phyloP scores from a whole-genome alignment of 257 asterid species.

The Galeopsis tetrahit region DNA sequence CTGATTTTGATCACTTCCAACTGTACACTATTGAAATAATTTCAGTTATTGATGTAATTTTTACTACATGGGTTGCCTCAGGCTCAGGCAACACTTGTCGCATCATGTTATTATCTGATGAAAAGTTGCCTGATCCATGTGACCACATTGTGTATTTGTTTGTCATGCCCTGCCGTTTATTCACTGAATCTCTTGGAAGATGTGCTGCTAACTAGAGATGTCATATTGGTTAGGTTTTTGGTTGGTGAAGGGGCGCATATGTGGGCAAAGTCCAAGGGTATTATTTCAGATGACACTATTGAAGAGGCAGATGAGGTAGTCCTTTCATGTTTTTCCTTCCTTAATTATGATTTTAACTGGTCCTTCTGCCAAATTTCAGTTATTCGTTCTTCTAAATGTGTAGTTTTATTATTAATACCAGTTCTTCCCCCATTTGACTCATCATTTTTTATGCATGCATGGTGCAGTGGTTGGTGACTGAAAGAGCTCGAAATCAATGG shows the following conservation, averaged over 20 bases:
- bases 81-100: conserved; percentile 1
- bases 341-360: neutral
- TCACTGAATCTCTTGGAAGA: neutral
- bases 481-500: conserved; percentile 84
- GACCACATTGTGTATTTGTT: neutral
- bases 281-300: conserved; percentile 46
- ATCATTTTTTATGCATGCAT: conserved; percentile 29
- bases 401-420: neutral
- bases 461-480: conserved; percentile 89
- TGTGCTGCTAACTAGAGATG: conserved; percentile 25
- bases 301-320: conserved; percentile 66
- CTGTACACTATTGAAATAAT: neutral
- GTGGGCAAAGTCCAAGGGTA: conserved; percentile 89
- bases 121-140: neutral
- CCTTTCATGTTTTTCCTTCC: conserved; percentile 19
- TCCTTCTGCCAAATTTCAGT: neutral
- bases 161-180: neutral
- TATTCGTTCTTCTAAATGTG: neutral
- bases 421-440: conserved; percentile 1
- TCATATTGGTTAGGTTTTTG: conserved; percentile 66
- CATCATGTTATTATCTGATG: neutral
- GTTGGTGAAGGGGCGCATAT: conserved; percentile 88
- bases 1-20: neutral
- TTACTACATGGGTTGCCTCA: conserved; percentile 3
- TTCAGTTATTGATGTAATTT: neutral